Base-by-base conservation (phyloP, 345 rosid genomes). In the Ricinus communis region DNA sequence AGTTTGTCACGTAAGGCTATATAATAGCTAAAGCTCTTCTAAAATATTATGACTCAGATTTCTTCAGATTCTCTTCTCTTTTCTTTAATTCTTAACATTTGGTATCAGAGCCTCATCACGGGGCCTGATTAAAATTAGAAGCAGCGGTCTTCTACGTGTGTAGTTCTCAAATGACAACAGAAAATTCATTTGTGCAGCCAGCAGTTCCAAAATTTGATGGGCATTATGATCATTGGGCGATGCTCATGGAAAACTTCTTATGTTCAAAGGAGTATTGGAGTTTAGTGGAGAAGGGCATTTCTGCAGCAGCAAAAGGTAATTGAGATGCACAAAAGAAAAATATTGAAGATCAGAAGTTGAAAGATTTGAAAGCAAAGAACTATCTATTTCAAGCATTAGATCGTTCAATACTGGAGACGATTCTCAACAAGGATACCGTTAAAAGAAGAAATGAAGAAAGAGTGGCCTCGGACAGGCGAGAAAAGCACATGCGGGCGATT, bases 1-100 rank as follows among this genome's bases (percentile, higher is more conserved):
- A 77, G 65, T 25, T 0, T 13, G 83, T 83, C 62, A 30, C 22
- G 10, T 55, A 13, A 27, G 24, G 22, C 43, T 38, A 38, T 38
- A n/a, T n/a, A n/a, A 38, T 38, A 38, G 43, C 43, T 9, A 38
- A 38, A 4, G 43, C 9, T 38, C 5, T 38, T 38, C 43, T 9
- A 38, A 38, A 4, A 4, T 9, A 38, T 4, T 31, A 2, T 45
- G 10, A 12, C n/a, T 22, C 53, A 51, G 14, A 22, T 4, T 38
- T 38, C 43, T 9, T 38, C 43, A n/a, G n/a, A n/a, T n/a, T 38
- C 43, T 38, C 9, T 38, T 38, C 43, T 38, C 9, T 38, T 38
- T 4, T 38, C 43, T 38, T 38, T 38, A 4, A 38, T 50, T 50
- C 21, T 50, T 50, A 50, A 50, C 54, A 50, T 6, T 50, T 50